Evolutionary conservation across 805 yeast species (phyloP).

Genomic region (Yamadazyma endophytica): DNA sequence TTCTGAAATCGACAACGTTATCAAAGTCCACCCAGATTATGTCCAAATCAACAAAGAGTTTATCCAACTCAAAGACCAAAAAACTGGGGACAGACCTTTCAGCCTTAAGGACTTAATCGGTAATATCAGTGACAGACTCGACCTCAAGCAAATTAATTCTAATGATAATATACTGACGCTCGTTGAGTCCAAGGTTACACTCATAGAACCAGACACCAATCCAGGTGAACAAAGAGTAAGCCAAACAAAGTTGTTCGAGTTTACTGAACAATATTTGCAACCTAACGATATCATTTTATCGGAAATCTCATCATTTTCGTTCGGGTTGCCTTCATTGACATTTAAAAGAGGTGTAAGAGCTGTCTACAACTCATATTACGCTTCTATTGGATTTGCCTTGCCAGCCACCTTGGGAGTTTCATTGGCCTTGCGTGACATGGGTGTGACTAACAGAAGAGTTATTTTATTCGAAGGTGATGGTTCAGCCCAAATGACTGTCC

Average conservation of each 20-base stretch:
- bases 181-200: no score
- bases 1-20: conserved; percentile 19
- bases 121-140: conserved; percentile 19
- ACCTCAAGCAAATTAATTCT: conserved; percentile 10
- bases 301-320: conserved; percentile 83
- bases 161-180: conserved; percentile 14
- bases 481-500: conserved; percentile 90
- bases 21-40: conserved; percentile 41
- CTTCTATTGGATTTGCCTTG: conserved; percentile 85
- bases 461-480: conserved; percentile 88
- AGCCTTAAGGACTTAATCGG: conserved; percentile 29
- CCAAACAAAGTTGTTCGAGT: conserved; percentile 32
- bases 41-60: conserved; percentile 30
- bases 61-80: conserved; percentile 14
- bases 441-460: conserved; percentile 46
- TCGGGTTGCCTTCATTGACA: conserved; percentile 64
- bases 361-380: conserved; percentile 69
- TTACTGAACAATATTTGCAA: conserved; percentile 35
- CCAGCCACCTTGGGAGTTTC: conserved; percentile 85
- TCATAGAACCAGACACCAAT: neutral
- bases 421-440: conserved; percentile 61
- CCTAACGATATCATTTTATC: conserved; percentile 70
- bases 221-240: conserved; percentile 4
- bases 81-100: conserved; percentile 22
- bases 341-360: conserved; percentile 52